Evolutionary conservation across 2,329 filamentous ascomycete genomes (phyloP).

Genomic region (Alternaria rosae): DNA sequence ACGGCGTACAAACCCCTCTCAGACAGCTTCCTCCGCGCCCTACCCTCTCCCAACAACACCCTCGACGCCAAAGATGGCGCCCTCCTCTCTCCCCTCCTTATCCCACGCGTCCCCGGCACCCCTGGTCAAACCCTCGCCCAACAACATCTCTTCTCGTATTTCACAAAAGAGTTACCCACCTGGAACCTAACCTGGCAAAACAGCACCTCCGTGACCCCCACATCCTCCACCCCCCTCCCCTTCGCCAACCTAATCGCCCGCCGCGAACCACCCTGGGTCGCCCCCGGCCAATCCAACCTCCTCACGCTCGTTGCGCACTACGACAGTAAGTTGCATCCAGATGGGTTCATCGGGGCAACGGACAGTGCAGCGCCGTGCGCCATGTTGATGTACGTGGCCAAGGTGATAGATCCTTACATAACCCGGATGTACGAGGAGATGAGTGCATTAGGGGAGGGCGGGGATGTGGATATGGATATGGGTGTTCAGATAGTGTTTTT

Average conservation of each 20-base stretch:
- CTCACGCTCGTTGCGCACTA: slow-evolving; percentile 93
- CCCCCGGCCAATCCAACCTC: slow-evolving; percentile 76
- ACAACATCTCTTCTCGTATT: slow-evolving; percentile 85
- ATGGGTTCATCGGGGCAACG: slow-evolving; percentile 90
- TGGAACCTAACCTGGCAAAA: slow-evolving; percentile 90
- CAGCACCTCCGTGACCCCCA: slow-evolving; percentile 83
- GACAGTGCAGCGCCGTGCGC: slow-evolving; percentile 96
- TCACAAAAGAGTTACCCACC: slow-evolving; percentile 72
- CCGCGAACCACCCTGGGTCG: slow-evolving; percentile 84
- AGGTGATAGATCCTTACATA: slow-evolving; percentile 79
- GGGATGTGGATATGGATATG: slow-evolving; percentile 72
- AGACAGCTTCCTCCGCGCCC: slow-evolving; percentile 73
- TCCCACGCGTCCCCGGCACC: slow-evolving; percentile 87
- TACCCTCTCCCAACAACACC: slow-evolving; percentile 75
- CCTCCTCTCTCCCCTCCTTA: slow-evolving; percentile 85
- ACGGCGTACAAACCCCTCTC: slow-evolving; percentile 69
- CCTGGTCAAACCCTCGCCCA: slow-evolving; percentile 75
- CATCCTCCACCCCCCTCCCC: slow-evolving; percentile 74
- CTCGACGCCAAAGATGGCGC: slow-evolving; percentile 80
- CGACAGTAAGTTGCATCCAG: slow-evolving; percentile 80
- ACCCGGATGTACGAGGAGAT: slow-evolving; percentile 82
- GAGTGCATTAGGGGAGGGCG: slow-evolving; percentile 61
- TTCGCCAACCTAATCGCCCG: slow-evolving; percentile 88
- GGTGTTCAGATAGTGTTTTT: slow-evolving; percentile 90
- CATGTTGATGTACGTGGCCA: slow-evolving; percentile 86